Evolutionary conservation across 202 grass and related monocot species (phyloP).

Genomic region (Zizania palustris): DNA sequence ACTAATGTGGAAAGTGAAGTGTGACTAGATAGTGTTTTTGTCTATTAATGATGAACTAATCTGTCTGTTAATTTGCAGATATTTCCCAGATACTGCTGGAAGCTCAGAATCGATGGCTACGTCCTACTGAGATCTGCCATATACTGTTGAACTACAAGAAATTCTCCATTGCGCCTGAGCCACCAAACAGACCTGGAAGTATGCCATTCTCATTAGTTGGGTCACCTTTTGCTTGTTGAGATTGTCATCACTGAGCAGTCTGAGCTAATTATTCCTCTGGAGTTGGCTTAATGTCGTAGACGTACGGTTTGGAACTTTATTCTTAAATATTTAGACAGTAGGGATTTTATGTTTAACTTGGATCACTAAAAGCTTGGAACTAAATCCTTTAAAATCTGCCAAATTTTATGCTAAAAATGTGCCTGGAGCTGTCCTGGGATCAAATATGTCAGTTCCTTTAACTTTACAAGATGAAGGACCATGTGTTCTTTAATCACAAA

Average conservation of each 20-base stretch:
- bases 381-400: not conserved
- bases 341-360: constrained; percentile 11
- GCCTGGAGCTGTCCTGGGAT: not conserved
- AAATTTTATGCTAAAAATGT: not conserved
- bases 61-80: constrained; percentile 46
- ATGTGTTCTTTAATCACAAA: constrained; percentile 7
- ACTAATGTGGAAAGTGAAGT: too few species aligned
- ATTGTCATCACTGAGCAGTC: not conserved
- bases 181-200: constrained; percentile 86
- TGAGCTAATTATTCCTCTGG: not conserved
- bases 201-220: constrained; percentile 40
- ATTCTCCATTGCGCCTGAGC: constrained; percentile 79
- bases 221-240: not conserved
- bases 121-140: constrained; percentile 87
- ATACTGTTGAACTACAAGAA: constrained; percentile 82
- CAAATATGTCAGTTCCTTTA: constrained; percentile 10
- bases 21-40: too few species aligned
- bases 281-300: constrained; percentile 8
- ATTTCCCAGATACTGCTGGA: constrained; percentile 81
- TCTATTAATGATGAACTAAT: too few species aligned
- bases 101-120: constrained; percentile 80
- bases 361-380: not conserved
- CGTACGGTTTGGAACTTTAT: not conserved
- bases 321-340: not conserved
- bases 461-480: constrained; percentile 22